Evolutionary conservation across 108 stramenopile species (phyloP), one percentile per base, ranked within the genome.

Genomic region (Nitzschia palea): DNA sequence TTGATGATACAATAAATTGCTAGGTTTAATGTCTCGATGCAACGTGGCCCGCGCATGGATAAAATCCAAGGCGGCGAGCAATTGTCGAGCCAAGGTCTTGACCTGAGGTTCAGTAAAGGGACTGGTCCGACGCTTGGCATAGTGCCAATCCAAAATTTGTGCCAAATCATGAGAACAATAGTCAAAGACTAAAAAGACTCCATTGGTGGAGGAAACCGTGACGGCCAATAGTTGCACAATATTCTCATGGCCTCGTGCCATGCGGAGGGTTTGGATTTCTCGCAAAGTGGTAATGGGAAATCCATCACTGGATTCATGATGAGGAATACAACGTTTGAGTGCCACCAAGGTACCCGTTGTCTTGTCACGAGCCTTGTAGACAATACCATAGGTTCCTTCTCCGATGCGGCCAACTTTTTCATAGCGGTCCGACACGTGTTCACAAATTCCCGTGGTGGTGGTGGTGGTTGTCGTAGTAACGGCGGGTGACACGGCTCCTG

Each of bases 321-420:
- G 87, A 8, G 89, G 89, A 34, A 89, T 69, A 50, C 91, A 89
- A 23, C 89, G 79, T 35, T 95, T 95, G 29, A 95, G 59, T 3
- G 94, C 94, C 10, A 90, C 87, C 17, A 75, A 68, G 0, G 78
- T 55, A 30, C 59, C 70, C 0, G 50, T 76, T 37, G 34, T 23
- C 28, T 80, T 71, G 55, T 97, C 97, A 36, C 76, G 56, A 6
- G 98, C 97, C 62, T 91, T 87, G 76, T 98, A 99, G 3, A 99
- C 97, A 30, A 98, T 87, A 29, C 98, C 98, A 59, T 99, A 99
- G 0, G 98, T 98, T 8, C 98, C 98, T 78, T 98, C 91, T 6
- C 98, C 98, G 37, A 99, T 88, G 44, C 97, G 81, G 1, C 91
- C 95, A 14, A 98, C 54, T 67, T 97, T 97, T 44, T 94, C 80